A percentile compares a stretch with the other conserved stretches of the same genome.
Conservation (phyloP, 768 basidiomycete species). For the Lenzites betulinus region DNA sequence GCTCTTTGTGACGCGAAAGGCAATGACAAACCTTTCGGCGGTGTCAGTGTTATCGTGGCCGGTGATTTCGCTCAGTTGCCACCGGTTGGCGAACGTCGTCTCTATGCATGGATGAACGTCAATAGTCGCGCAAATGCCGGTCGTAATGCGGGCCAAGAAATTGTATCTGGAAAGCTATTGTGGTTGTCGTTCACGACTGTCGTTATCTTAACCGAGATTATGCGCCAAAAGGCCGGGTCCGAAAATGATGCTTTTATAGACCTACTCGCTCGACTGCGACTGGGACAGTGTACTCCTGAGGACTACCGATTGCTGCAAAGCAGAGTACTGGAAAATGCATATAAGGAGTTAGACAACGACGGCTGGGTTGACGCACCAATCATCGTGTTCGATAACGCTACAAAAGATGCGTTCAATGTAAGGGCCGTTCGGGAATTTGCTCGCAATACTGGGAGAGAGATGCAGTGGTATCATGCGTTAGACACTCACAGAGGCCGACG, state of each 20-base stretch:
- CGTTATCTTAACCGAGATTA: neutral
- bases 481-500: neutral
- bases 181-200: constrained; percentile 11
- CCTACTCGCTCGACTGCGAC: constrained; percentile 13
- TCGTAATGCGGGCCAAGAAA: neutral
- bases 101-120: neutral
- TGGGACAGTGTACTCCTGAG: constrained; percentile 6
- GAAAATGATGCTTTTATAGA: neutral
- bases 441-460: neutral
- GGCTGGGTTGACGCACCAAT: too few relatives aligned
- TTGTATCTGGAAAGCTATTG: constrained; percentile 4
- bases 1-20: neutral
- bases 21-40: neutral
- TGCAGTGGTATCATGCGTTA: constrained; percentile 10
- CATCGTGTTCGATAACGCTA: constrained; percentile 9
- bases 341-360: too few relatives aligned
- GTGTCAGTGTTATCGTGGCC: neutral
- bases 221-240: constrained; percentile 10
- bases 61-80: neutral
- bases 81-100: neutral
- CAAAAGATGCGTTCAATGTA: constrained; percentile 22
- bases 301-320: constrained; percentile 2
- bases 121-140: neutral
- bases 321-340: neutral
- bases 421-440: constrained; percentile 13